Base-by-base conservation (phyloP, 306 rosid genomes). In the Glycine latifolia region DNA sequence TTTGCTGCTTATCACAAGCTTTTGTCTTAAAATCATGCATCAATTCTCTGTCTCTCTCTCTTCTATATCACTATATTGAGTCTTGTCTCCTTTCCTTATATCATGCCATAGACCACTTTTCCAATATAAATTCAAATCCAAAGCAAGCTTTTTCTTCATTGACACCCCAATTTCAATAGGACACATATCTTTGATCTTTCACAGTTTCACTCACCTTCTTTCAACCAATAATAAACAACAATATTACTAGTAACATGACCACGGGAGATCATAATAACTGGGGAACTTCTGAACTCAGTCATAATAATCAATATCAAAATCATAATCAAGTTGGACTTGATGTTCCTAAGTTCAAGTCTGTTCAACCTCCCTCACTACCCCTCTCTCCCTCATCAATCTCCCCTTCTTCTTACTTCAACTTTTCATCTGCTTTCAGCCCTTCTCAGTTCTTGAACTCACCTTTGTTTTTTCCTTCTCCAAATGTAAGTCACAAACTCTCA, bases 381-480 rank as follows among this genome's bases (percentile, higher is more conserved):
- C 17, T 91, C 9, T 88, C 92, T 71, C 84, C 88, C 12, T 58
- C 86, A n/a, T 86, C 89, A 14, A 46, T 83, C 44, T 87, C 92
- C 37, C 92, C 94, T 63, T 91, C 97, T 83, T 88, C 95, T 48
- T 90, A 75, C 71, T 82, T 87, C 10, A 55, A 82, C n/a, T 71
- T 73, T 50, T 71, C 97, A 4, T 56, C 85, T 77, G 80, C 75
- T 49, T 90, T 91, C 16, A 90, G 90, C 82, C 94, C 98, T 0
- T 44, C 90, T 79, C 94, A 89, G 53, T 84, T 93, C 76, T 67
- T 92, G 10, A 89, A 67, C 86, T 91, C 98, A 3, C 83, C 99
- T 46, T 14, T 87, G 72, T 90, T 91, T 59, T 85, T 81, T 12
- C 35, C 90, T 44, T 82, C 88, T 56, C 87, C 90, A 44, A 89